Evolutionary conservation across 1,284 basidiomycete species (phyloP).

Genomic region (Singerocomus inundabilis): DNA sequence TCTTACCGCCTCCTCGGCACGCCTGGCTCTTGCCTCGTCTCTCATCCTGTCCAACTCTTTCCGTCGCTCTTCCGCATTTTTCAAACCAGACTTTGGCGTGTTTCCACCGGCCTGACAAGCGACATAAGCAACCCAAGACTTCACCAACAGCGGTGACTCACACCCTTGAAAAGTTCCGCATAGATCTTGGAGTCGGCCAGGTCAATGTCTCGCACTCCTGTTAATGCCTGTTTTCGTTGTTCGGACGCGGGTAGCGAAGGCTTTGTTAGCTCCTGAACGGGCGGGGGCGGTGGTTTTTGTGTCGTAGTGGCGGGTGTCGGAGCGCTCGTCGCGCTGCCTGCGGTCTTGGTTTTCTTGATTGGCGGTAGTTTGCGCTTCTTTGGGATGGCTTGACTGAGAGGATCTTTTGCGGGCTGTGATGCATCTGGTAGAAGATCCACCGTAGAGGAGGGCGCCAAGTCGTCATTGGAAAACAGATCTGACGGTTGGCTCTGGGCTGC

Average conservation of each 20-base stretch:
- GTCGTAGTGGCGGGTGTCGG: conserved; percentile 33
- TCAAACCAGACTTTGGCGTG: conserved; percentile 57
- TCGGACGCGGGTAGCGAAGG: conserved; percentile 23
- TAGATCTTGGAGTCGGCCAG: conserved; percentile 61
- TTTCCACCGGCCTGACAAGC: conserved; percentile 43
- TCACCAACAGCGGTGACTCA: conserved; percentile 34
- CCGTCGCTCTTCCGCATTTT: conserved; percentile 67
- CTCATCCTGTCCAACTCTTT: conserved; percentile 69
- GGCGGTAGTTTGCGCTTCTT: conserved; percentile 68
- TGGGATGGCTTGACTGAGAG: conserved; percentile 26
- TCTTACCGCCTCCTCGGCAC: conserved; percentile 55
- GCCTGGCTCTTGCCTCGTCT: conserved; percentile 63
- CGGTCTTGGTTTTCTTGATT: conserved; percentile 69
- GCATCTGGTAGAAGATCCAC: conserved; percentile 32
- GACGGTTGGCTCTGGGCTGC: conserved; percentile 29
- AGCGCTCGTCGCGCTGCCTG: conserved; percentile 18
- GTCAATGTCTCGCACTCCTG: conserved; percentile 57
- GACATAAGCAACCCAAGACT: neutral
- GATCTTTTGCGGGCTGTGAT: conserved; percentile 26
- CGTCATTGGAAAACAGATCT: conserved; percentile 31
- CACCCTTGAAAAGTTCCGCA: conserved; percentile 63
- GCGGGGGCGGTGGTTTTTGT: conserved; percentile 27
- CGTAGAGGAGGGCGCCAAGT: conserved; percentile 8
- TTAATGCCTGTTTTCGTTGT: conserved; percentile 40
- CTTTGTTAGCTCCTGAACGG: conserved; percentile 24